Conservation (phyloP, 331 rosid species). For the Rhamnella rubrinervis region DNA sequence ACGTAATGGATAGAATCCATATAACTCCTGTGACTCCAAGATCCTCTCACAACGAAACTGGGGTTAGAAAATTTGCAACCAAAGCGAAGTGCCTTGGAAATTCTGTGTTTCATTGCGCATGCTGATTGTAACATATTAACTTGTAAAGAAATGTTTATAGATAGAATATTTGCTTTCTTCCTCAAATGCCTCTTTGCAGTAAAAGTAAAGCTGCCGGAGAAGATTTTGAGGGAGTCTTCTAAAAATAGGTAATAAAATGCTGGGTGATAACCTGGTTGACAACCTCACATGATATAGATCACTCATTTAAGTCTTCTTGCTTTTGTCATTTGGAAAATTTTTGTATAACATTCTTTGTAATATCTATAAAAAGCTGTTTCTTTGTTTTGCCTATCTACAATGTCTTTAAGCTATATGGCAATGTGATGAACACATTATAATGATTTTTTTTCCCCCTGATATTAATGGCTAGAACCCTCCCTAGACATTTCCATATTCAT, state of each 20-base stretch:
- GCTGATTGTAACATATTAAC: slow-evolving; percentile 44
- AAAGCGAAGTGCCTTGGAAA: slow-evolving; percentile 70
- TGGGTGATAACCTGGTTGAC: background rate
- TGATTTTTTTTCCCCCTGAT: no score
- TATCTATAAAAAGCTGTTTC: background rate
- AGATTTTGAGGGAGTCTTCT: slow-evolving; percentile 30
- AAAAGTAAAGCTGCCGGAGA: slow-evolving; percentile 29
- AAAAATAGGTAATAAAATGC: slow-evolving; percentile 24
- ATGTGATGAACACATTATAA: no score
- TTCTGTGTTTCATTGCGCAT: slow-evolving; percentile 81
- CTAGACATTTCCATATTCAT: no score
- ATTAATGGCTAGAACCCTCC: no score
- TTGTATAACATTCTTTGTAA: slow-evolving; percentile 3
- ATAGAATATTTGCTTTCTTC: slow-evolving; percentile 19
- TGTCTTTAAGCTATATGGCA: no score
- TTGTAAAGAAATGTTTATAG: slow-evolving; percentile 34
- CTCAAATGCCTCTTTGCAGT: slow-evolving; percentile 29
- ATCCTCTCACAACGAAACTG: slow-evolving; percentile 55
- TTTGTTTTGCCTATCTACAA: background rate
- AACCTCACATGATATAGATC: slow-evolving; percentile 5
- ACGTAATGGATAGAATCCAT: slow-evolving; percentile 93
- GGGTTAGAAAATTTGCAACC: slow-evolving; percentile 66
- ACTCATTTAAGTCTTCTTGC: background rate
- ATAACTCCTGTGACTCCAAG: slow-evolving; percentile 54
- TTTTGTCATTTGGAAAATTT: background rate